Conservation (phyloP, 352 stramenopile genomes). For the Phytophthora foliorum region DNA sequence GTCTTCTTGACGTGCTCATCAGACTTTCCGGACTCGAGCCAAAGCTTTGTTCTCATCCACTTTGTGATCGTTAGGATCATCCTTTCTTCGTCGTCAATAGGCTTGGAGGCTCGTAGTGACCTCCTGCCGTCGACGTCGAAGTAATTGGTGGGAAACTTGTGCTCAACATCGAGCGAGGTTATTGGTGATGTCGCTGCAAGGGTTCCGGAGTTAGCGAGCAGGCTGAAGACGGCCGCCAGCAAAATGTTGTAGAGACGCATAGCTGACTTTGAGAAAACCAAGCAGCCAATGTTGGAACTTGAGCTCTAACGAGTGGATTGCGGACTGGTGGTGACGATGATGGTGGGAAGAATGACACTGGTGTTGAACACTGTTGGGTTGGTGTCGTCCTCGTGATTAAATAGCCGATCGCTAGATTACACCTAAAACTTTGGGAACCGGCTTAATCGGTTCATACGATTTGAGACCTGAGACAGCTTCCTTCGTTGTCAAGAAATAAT, state of each 20-base stretch:
- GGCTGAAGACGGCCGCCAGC: neutral
- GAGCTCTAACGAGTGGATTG: neutral
- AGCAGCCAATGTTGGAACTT: neutral
- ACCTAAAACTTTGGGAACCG: neutral
- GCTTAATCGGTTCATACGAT: neutral
- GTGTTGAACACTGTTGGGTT: neutral
- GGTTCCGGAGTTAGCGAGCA: neutral
- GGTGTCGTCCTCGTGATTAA: conserved; percentile 7
- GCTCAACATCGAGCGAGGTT: neutral
- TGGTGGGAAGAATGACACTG: no score
- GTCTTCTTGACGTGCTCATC: conserved; percentile 8
- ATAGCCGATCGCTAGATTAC: conserved; percentile 5
- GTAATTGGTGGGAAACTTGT: neutral
- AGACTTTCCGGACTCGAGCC: conserved; percentile 5
- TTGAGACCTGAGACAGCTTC: neutral
- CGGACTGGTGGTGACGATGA: conserved; percentile 11
- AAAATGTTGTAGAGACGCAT: neutral
- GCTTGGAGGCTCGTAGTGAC: conserved; percentile 9
- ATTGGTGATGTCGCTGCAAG: neutral
- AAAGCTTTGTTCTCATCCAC: neutral
- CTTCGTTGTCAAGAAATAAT: no score
- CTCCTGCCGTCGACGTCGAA: neutral
- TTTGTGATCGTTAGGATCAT: neutral
- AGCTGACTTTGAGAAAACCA: neutral
- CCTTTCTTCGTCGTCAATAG: conserved; percentile 10